Conservation (phyloP, 2,329 filamentous ascomycete species). For the Amylocarpus encephaloides region DNA sequence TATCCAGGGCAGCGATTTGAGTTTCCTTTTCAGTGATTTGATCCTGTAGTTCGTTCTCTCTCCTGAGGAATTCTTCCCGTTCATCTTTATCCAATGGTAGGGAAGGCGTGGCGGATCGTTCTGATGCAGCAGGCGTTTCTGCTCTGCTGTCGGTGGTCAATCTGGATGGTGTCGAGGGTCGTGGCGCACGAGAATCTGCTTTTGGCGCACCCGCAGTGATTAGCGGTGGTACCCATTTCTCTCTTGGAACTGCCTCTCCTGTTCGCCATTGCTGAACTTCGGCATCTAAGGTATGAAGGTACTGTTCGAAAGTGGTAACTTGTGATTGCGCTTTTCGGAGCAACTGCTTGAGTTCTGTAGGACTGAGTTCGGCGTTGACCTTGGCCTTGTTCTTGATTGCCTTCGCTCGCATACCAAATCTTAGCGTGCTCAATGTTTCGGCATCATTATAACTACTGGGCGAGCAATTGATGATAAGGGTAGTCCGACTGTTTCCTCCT, state of each 20-base stretch:
- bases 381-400: conserved; percentile 99
- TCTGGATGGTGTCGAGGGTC: conserved; percentile 55
- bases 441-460: conserved; percentile 97
- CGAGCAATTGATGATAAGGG: conserved; percentile 98
- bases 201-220: conserved; percentile 47
- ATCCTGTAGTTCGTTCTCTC: conserved; percentile 96
- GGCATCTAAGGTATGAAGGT: conserved; percentile 74
- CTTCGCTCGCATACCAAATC: conserved; percentile 94
- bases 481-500: conserved; percentile 97
- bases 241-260: conserved; percentile 82
- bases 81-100: conserved; percentile 92
- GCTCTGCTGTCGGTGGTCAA: conserved; percentile 51
- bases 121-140: conserved; percentile 61
- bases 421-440: conserved; percentile 84
- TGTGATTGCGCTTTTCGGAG: conserved; percentile 90
- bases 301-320: conserved; percentile 80
- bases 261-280: conserved; percentile 84
- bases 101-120: conserved; percentile 81
- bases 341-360: conserved; percentile 85
- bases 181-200: conserved; percentile 39
- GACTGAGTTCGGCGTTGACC: conserved; percentile 96
- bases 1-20: conserved; percentile 70
- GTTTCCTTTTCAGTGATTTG: conserved; percentile 91
- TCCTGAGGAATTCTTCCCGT: conserved; percentile 86
- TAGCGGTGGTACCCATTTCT: conserved; percentile 72